Evolutionary conservation across 2,329 filamentous ascomycete genomes (phyloP), one percentile per base, ranked within the genome.

Genomic region (Ploettnerulaceae sp.): DNA sequence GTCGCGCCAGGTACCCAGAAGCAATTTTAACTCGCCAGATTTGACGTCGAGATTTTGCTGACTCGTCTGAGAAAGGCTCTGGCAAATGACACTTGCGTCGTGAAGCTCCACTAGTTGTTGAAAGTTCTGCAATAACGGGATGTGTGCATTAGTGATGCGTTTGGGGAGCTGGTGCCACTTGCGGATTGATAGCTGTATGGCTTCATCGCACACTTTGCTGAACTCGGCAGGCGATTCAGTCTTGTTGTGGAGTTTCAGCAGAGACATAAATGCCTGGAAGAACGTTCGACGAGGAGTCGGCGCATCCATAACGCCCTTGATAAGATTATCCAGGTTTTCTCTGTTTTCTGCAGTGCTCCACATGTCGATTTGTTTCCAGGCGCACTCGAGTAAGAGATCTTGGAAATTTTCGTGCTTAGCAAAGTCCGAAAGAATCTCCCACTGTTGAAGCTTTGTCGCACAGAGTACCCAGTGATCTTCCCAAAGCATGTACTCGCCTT

Each of bases 81-180:
- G 82, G 64, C 90, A 97, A 58, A 99, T 98, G 54, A 96, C 85
- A 62, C 89, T 97, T 0, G 94, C 93, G 69, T 99, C 93, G 58
- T 98, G 93, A 45, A 99, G 73, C 69, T 99, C 93, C 1, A 99
- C 91, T 43, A 99, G 71, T 61, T 97, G 89, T 68, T 99, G 93
- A 74, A 98, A 99, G 67, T 95, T 94, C 65, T 98, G 90, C 51
- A 99, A 71, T 34, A 99, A 77, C 0, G 91, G 91, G 48, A 97
- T 88, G 63, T 99, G 93, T 2, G 93, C 90, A 60, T 95, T 91
- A 0, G 93, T 98, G 54, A 97, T 86, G 33, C 86, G 84, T 61
- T 84, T 86, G 1, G 93, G 93, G n/a, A 98, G 75, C 66, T 98
- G 94, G 66, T 98, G 90, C 93, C 93, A 99, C 67, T 98, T 98